Evolutionary conservation across 164 flowering plant genomes (phyloP), one percentile per base, ranked within the genome.

Genomic region (Umbilicus rupestris): DNA sequence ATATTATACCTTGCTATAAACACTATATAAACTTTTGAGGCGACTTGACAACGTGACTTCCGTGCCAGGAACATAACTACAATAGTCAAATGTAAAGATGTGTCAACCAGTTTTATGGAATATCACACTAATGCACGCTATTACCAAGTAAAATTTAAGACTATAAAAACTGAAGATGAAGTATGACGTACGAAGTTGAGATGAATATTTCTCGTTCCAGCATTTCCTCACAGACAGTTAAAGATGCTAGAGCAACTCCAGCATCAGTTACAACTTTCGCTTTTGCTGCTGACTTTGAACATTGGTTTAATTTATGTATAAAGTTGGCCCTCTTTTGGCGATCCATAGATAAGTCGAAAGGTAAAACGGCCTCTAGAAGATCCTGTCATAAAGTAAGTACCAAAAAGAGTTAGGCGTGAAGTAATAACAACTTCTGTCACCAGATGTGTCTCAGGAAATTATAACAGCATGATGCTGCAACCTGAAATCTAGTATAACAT

Each of bases 31-130:
- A 82, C 98, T 92, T 76, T 92, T 92, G 22, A 92, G 78, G 67
- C 98, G 93, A 73, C 98, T 83, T 4, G 90, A 92, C 62, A 92
- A 66, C 46, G 90, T 85, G 3, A 92, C 96, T 79, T 92, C 98
- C 98, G 90, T 92, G 20, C 98, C 98, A 28, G 98, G 98, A 73
- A 92, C 79, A 79, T 92, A 92, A 69, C 98, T 92, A 91, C 84
- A 81, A 74, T 29, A 24, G 67, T 42, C 20, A 68, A 59, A 47
- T 30, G 29, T 50, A 10, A 50, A 50, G 26, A 50, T 67, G 63
- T 70, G 63, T 29, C 62, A 73, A 65, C 11, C 67, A 29, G 67
- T 62, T 1, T 3, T 24, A 22, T n/a, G 31, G 19, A 28, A 63
- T 37, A 66, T 57, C 57, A 24, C 52, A 39, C 22, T 67, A 31